Percentiles rank a stretch among this genome's conserved stretches.
Evolutionary conservation across 2,329 filamentous ascomycete genomes (phyloP).

Genomic region (Ophiostoma populinum): DNA sequence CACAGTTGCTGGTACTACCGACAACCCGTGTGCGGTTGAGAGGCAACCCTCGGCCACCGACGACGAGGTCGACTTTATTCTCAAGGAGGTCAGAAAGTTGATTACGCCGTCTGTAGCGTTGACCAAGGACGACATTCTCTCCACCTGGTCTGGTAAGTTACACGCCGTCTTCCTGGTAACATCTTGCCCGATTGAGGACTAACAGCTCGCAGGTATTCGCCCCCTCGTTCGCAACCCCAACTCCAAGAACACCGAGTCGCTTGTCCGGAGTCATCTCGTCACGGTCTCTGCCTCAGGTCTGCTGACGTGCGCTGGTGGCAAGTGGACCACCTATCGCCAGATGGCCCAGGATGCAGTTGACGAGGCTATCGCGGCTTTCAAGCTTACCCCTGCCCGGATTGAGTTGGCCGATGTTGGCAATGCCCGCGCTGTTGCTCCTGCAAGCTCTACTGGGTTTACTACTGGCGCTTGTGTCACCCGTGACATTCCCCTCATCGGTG

Average conservation of each 20-base stretch:
- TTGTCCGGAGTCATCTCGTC: slow-evolving; percentile 68
- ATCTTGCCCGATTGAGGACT: no score
- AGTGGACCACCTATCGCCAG: slow-evolving; percentile 79
- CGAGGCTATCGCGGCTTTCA: slow-evolving; percentile 52
- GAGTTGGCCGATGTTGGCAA: slow-evolving; percentile 13
- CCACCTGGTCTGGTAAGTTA: slow-evolving; percentile 36
- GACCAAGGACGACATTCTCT: slow-evolving; percentile 6
- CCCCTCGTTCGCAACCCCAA: slow-evolving; percentile 68
- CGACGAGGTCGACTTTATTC: slow-evolving; percentile 26
- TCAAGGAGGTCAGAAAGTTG: slow-evolving; percentile 62
- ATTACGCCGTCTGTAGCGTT: slow-evolving; percentile 40
- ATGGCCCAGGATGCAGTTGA: slow-evolving; percentile 81
- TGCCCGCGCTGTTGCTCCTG: not conserved
- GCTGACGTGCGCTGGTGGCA: slow-evolving; percentile 66
- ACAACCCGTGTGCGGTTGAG: slow-evolving; percentile 49
- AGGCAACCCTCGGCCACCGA: slow-evolving; percentile 1
- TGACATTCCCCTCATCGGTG: slow-evolving; percentile 49
- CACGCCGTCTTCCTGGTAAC: no score
- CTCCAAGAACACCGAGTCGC: slow-evolving; percentile 64
- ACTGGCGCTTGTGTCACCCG: slow-evolving; percentile 23
- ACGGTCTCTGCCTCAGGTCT: slow-evolving; percentile 59
- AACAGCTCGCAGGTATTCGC: slow-evolving; percentile 34
- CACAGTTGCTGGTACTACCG: slow-evolving; percentile 71
- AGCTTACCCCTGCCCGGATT: slow-evolving; percentile 28
- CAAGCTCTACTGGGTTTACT: slow-evolving; percentile 17